These are phyloP conservation scores for Neurospora intermedia DNA, from an alignment of 495 filamentous ascomycete species.

Conservation along the genomic window DNA sequence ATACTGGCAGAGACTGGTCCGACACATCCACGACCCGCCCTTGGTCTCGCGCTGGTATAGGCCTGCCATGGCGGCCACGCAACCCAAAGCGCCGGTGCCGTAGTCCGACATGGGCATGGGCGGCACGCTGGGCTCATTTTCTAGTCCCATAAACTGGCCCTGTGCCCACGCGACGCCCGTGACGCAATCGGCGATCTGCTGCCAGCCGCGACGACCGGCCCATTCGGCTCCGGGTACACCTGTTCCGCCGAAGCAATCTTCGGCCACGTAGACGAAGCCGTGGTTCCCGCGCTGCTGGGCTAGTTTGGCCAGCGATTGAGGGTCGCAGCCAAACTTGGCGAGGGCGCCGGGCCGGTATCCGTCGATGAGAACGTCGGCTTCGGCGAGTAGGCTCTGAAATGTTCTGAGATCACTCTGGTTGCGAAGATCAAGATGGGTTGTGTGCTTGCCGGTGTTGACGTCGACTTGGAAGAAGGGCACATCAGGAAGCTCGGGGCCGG, in stretches of 20 bases:
- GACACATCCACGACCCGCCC: conserved; percentile 56
- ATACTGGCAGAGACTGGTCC: conserved; percentile 49
- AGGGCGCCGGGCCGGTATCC: conserved; percentile 60
- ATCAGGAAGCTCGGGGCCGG: conserved; percentile 54
- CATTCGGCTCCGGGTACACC: conserved; percentile 30
- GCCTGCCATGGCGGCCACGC: conserved; percentile 51
- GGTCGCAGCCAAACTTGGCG: conserved; percentile 53
- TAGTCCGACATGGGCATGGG: conserved; percentile 79
- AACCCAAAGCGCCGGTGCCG: conserved; percentile 57
- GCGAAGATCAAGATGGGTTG: conserved; percentile 46
- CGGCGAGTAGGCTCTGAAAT: conserved; percentile 50
- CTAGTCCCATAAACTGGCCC: conserved; percentile 58
- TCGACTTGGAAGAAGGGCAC: conserved; percentile 77
- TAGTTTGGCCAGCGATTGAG: conserved; percentile 38
- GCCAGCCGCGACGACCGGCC: conserved; percentile 43
- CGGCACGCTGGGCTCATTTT: conserved; percentile 56
- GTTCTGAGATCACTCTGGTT: conserved; percentile 34
- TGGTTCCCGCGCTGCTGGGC: conserved; percentile 38
- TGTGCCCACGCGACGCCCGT: conserved; percentile 62
- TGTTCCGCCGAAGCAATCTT: conserved; percentile 58
- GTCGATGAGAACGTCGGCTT: conserved; percentile 52
- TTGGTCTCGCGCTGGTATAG: conserved; percentile 49
- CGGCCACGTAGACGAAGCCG: conserved; percentile 58
- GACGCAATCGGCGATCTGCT: conserved; percentile 48
- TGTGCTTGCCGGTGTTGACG: conserved; percentile 60